Percentiles rank a stretch among this genome's conserved stretches.
These are phyloP conservation scores for Agroathelia rolfsii DNA, from an alignment of 1,284 basidiomycete species.

Conservation along the genomic window DNA sequence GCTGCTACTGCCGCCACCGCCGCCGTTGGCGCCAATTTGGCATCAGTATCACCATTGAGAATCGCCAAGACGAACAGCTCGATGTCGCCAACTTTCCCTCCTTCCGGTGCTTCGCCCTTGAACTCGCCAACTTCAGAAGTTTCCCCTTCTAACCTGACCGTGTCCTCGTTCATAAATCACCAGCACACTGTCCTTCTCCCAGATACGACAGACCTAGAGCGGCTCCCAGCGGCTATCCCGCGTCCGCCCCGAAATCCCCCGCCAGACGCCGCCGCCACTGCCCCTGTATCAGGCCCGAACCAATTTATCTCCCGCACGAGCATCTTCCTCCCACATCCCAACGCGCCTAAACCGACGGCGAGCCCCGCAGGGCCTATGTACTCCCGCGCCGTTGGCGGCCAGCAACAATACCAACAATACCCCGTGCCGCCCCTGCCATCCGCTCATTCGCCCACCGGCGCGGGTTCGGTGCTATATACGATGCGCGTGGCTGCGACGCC, in stretches of 20 bases:
- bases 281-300: slow-evolving; percentile 12
- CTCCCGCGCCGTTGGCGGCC: too few relatives aligned
- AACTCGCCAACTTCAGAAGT: slow-evolving; percentile 6
- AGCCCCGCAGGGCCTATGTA: slow-evolving; percentile 49
- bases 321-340: slow-evolving; percentile 63
- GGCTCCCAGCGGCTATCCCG: slow-evolving; percentile 16
- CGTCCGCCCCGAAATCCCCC: slow-evolving; percentile 21
- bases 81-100: slow-evolving; percentile 9
- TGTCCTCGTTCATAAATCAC: slow-evolving; percentile 10
- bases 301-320: slow-evolving; percentile 30
- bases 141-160: slow-evolving; percentile 9
- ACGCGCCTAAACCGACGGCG: slow-evolving; percentile 50
- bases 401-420: too few relatives aligned
- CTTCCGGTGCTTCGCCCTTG: slow-evolving; percentile 7
- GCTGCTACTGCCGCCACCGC: too few relatives aligned
- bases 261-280: slow-evolving; percentile 12
- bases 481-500: slow-evolving; percentile 19
- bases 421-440: slow-evolving; percentile 5
- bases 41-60: too few relatives aligned
- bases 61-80: too few relatives aligned
- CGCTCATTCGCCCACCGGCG: slow-evolving; percentile 6
- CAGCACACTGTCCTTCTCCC: slow-evolving; percentile 11
- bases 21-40: too few relatives aligned
- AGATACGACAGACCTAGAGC: slow-evolving; percentile 11
- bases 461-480: slow-evolving; percentile 22